phyloP scores from a whole-genome alignment of 2,329 filamentous ascomycete genomes.

The Juglanconis oblonga region DNA sequence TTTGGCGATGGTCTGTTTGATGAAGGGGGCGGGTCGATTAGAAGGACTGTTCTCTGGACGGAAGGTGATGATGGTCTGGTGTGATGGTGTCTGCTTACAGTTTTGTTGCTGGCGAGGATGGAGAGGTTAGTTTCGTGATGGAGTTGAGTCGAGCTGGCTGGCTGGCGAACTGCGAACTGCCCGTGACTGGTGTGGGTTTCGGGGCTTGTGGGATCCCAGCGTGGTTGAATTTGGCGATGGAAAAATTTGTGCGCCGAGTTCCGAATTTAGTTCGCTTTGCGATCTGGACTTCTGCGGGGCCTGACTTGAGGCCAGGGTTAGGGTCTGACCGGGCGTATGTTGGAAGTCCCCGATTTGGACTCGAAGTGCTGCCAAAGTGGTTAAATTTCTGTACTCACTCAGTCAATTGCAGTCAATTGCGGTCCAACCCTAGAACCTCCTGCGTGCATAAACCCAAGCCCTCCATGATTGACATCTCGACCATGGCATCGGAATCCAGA shows the following conservation, averaged over 20 bases:
- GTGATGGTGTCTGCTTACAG: constrained; percentile 2
- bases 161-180: not conserved
- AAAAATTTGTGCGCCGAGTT: constrained; percentile 2
- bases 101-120: constrained; percentile 1
- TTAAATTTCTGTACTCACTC: too few relatives aligned
- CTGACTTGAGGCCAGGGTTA: not conserved
- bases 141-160: not conserved
- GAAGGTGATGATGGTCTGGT: not conserved
- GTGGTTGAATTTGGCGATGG: constrained; percentile 1
- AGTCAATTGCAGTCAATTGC: not conserved
- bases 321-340: not conserved
- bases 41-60: constrained; percentile 17
- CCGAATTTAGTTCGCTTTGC: not conserved
- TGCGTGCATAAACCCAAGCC: not conserved
- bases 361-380: not conserved
- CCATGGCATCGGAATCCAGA: too few relatives aligned
- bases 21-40: constrained; percentile 24
- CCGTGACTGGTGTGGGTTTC: not conserved
- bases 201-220: not conserved
- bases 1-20: constrained; percentile 58
- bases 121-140: constrained; percentile 9
- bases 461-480: too few relatives aligned
- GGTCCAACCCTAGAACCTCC: not conserved
- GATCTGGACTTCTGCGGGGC: not conserved
- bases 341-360: too few relatives aligned